Evolutionary conservation across 192 early-diverging fungal species (phyloP), one percentile per base, ranked within the genome.

Genomic region (Rhizophagus prolifer): DNA sequence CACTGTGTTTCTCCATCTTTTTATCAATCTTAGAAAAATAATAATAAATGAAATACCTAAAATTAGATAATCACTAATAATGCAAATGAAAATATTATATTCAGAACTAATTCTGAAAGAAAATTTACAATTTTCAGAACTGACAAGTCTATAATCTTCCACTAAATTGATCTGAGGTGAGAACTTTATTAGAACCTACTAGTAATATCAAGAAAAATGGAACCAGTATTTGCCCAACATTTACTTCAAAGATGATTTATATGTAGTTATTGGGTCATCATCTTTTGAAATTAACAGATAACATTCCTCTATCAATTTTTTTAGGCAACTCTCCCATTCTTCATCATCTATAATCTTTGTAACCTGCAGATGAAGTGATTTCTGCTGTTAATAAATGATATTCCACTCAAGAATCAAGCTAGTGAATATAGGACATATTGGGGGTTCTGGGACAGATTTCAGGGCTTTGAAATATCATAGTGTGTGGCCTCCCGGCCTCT

Each of bases 251-350:
- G 25, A 62, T 25, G 36, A 60, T 74, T 74, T 7, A 50, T 64
- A 66, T 31, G 0, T 31, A 74, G 72, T 64, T 26, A 26, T 74
- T 74, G 50, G 23, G n/a, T n/a, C n/a, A 66, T 75, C 26, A 65
- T 64, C 63, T 7, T 66, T 58, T 1, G 41, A 76, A n/a, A 76
- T 66, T 64, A 66, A 59, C 23, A 25, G 44, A 16, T 12, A 8
- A 76, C n/a, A 64, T 41, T 58, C 46, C 46, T 76, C 6, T 54
- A 41, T 31, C 23, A 76, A 0, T 67, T 67, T 67, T 3, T 67
- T 63, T 58, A 76, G 63, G 47, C 64, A 76, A 76, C 28, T 76
- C 12, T 76, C 64, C 74, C 28, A 76, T 67, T 69, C 28, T 72
- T 72, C 58, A 21, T 72, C 16, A 60, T 59, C 25, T 72, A 9